Conservation (phyloP, 2,329 filamentous ascomycete genomes). For the Aplosporella prunicola region DNA sequence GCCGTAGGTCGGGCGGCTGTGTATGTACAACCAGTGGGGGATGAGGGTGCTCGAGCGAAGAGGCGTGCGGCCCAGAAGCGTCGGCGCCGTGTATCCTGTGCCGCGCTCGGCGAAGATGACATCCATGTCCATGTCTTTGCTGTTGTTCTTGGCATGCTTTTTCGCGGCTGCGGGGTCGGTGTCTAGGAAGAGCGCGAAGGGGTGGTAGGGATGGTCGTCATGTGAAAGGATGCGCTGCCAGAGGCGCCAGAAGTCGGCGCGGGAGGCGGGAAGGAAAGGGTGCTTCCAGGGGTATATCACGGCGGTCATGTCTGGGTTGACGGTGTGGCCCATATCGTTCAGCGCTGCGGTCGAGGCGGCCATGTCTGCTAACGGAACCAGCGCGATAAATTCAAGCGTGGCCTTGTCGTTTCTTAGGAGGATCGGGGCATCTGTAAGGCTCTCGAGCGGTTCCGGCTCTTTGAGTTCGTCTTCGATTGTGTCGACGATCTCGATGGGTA, state of each 20-base stretch:
- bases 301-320: neutral
- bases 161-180: neutral
- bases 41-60: no score
- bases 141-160: no score
- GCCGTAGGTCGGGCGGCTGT: no score
- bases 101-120: neutral
- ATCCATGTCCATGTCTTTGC: no score
- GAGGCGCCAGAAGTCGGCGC: constrained; percentile 2
- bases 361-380: neutral
- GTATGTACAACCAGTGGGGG: no score
- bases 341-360: neutral
- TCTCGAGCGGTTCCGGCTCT: neutral
- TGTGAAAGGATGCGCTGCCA: neutral
- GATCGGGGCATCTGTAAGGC: neutral
- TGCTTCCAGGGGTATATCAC: constrained; percentile 1
- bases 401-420: neutral
- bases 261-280: neutral
- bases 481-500: constrained; percentile 1
- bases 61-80: no score
- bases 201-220: neutral
- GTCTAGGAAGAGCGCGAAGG: neutral
- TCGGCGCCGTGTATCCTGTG: no score
- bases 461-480: neutral
- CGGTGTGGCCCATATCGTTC: neutral
- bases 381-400: neutral